Base-by-base conservation (phyloP, 2,329 filamentous ascomycete species). In the Ophiocordyceps camponoti-floridani region DNA sequence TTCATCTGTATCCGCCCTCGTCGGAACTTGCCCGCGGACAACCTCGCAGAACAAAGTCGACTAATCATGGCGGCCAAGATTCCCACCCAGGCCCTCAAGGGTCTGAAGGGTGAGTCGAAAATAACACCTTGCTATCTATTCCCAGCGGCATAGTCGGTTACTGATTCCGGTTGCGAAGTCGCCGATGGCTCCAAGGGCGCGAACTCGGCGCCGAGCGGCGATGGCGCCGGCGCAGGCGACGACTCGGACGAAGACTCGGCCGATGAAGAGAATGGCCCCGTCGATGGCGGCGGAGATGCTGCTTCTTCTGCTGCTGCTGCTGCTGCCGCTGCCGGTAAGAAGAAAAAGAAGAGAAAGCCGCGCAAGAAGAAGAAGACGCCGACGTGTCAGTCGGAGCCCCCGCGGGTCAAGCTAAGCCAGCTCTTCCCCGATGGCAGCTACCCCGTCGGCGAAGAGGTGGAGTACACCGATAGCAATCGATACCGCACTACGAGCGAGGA, bases 401-500 rank as follows among this genome's bases (percentile, higher is more conserved):
- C 85, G 1, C 74, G 80, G 46, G 78, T 89, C 27, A 67, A 74
- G 44, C 60, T 91, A 43, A 78, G 79, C 48, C 75, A 78, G 51
- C 70, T 91, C 41, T 91, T 86, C 66, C 76, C 80, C 44, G 77
- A 77, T 61, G 72, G 75, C 55, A 68, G 69, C 51, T 93, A 84
- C 57, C 85, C 84, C 43, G 72, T 76, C 52, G 85, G 85, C 50
- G 75, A 89, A 61, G 81, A 86, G 56, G 76, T 79, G 54, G 81
- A 88, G 51, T 91, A 91, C 63, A 66, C 66, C 52, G 72, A 85
- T 55, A 82, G 88, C 50, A 91, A 89, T 59, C 63, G 70, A 44
- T 84, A 79, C 61, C 75, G 85, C 41, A 89, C 82, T 4, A 91
- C 84, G 14, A 75, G 70, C 58, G 85, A 89, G 61, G 85, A 93